These are phyloP conservation scores for Fusarium albidum DNA, from an alignment of 2,329 filamentous ascomycete species.

Conservation along the genomic window DNA sequence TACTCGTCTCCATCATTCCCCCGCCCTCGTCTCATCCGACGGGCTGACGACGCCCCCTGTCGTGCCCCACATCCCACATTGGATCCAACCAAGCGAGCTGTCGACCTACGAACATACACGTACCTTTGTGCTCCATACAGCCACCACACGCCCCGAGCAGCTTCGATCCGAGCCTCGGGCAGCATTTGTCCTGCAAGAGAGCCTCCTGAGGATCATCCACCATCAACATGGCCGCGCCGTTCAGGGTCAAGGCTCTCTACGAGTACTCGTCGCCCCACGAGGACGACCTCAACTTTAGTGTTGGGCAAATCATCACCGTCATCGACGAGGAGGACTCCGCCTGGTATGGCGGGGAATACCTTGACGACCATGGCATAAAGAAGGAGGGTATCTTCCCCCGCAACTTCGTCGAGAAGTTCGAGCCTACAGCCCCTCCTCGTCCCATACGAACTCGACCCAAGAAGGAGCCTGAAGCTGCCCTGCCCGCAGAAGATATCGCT, in stretches of 20 bases:
- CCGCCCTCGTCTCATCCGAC: slow-evolving; percentile 37
- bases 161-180: slow-evolving; percentile 40
- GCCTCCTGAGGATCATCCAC: slow-evolving; percentile 46
- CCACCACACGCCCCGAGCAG: slow-evolving; percentile 38
- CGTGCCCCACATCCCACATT: slow-evolving; percentile 37
- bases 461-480: slow-evolving; percentile 55
- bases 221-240: slow-evolving; percentile 72
- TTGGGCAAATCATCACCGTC: slow-evolving; percentile 91
- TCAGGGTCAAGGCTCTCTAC: slow-evolving; percentile 95
- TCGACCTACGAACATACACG: slow-evolving; percentile 35
- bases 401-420: slow-evolving; percentile 97
- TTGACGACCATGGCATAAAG: slow-evolving; percentile 76
- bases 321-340: slow-evolving; percentile 92
- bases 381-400: slow-evolving; percentile 90
- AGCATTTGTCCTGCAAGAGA: slow-evolving; percentile 41
- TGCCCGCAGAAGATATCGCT: slow-evolving; percentile 48
- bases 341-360: slow-evolving; percentile 92
- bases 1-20: slow-evolving; percentile 24
- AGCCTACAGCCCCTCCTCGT: slow-evolving; percentile 87
- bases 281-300: slow-evolving; percentile 88
- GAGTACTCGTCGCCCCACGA: slow-evolving; percentile 94
- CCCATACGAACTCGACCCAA: slow-evolving; percentile 78
- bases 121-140: slow-evolving; percentile 36
- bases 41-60: slow-evolving; percentile 44
- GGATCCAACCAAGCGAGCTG: slow-evolving; percentile 36